Percentiles rank a stretch among this genome's conserved stretches.
phyloP scores from a whole-genome alignment of 2,329 filamentous ascomycete genomes.

The Colletotrichum salicis region DNA sequence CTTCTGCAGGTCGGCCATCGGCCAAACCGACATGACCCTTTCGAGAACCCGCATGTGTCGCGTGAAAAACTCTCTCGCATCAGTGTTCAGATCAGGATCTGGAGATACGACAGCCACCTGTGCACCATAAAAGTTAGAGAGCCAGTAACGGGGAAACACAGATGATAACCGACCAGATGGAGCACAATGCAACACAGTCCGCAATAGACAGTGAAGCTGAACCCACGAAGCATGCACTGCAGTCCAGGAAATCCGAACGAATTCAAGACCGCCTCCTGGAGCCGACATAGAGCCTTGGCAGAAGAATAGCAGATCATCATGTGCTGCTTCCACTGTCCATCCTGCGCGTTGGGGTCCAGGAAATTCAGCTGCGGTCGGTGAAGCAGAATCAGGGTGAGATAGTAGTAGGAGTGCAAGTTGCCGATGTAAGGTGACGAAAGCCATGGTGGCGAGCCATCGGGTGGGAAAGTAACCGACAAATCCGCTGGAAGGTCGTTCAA shows the following conservation, averaged over 20 bases:
- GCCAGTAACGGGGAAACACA: not conserved
- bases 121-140: constrained; percentile 15
- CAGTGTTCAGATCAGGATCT: constrained; percentile 85
- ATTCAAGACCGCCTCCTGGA: constrained; percentile 85
- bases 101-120: constrained; percentile 94
- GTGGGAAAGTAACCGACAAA: constrained; percentile 79
- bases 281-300: constrained; percentile 83
- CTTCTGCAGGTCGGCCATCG: constrained; percentile 88
- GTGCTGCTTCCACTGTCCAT: constrained; percentile 86
- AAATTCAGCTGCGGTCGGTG: constrained; percentile 87
- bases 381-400: constrained; percentile 85
- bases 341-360: constrained; percentile 75
- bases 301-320: constrained; percentile 88
- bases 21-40: constrained; percentile 83
- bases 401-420: constrained; percentile 90
- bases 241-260: constrained; percentile 83
- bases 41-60: constrained; percentile 95
- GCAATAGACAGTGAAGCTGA: constrained; percentile 95
- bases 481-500: constrained; percentile 80
- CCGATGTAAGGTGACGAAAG: constrained; percentile 87
- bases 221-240: constrained; percentile 91
- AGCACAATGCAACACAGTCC: constrained; percentile 92
- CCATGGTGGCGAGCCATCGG: constrained; percentile 84
- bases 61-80: constrained; percentile 89
- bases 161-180: constrained; percentile 77